phyloP scores from a whole-genome alignment of 129 eudicot species.

The Glebionis coronaria region DNA sequence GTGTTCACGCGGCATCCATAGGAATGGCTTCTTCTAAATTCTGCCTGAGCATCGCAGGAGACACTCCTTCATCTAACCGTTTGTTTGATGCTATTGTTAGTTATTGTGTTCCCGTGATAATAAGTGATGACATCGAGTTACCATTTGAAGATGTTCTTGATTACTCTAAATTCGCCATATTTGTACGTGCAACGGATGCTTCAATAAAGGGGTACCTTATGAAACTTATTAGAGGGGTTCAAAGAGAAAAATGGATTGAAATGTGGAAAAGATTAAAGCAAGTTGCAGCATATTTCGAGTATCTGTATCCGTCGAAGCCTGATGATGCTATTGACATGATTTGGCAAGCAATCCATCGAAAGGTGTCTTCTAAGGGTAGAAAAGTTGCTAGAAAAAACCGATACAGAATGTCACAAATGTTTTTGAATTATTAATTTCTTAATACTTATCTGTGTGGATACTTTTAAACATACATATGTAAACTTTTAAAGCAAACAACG shows the following conservation, averaged over 20 bases:
- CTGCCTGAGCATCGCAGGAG: slow-evolving; percentile 85
- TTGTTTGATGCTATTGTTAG: slow-evolving; percentile 88
- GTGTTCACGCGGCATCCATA: slow-evolving; percentile 48
- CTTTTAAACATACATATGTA: too few species aligned
- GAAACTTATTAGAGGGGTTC: slow-evolving; percentile 67
- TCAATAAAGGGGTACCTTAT: slow-evolving; percentile 55
- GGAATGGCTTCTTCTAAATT: slow-evolving; percentile 89
- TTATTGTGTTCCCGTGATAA: slow-evolving; percentile 81
- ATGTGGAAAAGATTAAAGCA: slow-evolving; percentile 82
- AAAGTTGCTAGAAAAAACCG: slow-evolving; percentile 43
- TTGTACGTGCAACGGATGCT: slow-evolving; percentile 60
- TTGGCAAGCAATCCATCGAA: slow-evolving; percentile 69
- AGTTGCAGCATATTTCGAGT: slow-evolving; percentile 56
- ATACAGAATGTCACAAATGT: slow-evolving; percentile 44
- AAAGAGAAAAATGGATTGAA: slow-evolving; percentile 54
- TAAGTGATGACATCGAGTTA: slow-evolving; percentile 46
- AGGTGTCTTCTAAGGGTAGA: slow-evolving; percentile 24
- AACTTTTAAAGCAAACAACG: too few species aligned
- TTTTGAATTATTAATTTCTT: not conserved
- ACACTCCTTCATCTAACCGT: slow-evolving; percentile 96
- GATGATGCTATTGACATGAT: slow-evolving; percentile 90
- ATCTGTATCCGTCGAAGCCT: slow-evolving; percentile 60
- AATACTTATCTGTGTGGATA: not conserved
- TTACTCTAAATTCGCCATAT: slow-evolving; percentile 69
- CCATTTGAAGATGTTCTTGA: slow-evolving; percentile 82